Base-by-base conservation (phyloP, 2,329 filamentous ascomycete species). In the Pseudocercospora vitis region DNA sequence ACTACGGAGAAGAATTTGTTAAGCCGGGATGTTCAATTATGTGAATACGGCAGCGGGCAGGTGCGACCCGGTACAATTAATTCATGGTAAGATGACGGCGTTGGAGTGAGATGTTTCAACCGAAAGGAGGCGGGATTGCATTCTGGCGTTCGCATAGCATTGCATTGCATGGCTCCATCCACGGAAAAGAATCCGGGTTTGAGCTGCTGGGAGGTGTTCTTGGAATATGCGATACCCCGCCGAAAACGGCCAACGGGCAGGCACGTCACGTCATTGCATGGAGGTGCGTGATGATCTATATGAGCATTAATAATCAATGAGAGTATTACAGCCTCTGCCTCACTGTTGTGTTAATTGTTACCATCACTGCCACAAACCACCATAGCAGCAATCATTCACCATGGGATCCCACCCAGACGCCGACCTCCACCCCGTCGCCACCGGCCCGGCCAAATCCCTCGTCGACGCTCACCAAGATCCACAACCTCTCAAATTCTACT, bases 371-470 rank as follows among this genome's bases (percentile, higher is more conserved):
- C n/a, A n/a, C n/a, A n/a, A n/a, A n/a, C 12, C 16, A 35, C 14
- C 2, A 12, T 40, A 11, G 18, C 18, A 40, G 7, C 37, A 24
- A 5, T 23, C 3, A 39, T 12, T 7, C 3, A 56, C 32, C 21
- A 61, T 58, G 57, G 28, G 37, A 29, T 53, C 62, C 32, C 69
- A 70, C 39, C 72, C 74, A 14, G 76, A 78, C 58, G 67, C 75
- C 3, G 62, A 76, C 44, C 66, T 78, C 24, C 68, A 76, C 57
- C 71, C 74, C 1, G 69, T 72, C 53, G 75, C 76, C 44, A 76
- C 73, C 4, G 76, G 77, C 8, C 63, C 65, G 3, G 77, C 76
- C 24, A 74, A 74, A 50, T 50, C 57, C 42, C 64, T 69, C 14
- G 69, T 70, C 21, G 65, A 67, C 28, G 64, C 62, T 6, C 68